Conservation (phyloP, 1,284 basidiomycete species). For the Pseudozyma sp. region DNA sequence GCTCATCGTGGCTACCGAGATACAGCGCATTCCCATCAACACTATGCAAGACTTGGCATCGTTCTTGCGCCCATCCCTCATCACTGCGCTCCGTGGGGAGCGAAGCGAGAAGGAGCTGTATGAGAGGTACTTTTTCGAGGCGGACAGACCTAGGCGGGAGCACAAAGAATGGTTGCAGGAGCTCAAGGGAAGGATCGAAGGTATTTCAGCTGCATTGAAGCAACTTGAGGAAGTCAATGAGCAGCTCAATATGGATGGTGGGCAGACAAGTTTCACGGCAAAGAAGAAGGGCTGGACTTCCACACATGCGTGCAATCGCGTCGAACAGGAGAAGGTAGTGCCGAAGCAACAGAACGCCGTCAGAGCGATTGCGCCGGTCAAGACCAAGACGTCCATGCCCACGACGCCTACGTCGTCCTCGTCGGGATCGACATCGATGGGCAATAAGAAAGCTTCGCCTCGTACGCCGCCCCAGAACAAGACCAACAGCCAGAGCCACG, state of each 20-base stretch:
- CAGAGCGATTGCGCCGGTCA: too few relatives aligned
- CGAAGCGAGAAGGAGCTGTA: constrained; percentile 20
- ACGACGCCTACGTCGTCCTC: too few relatives aligned
- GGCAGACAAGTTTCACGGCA: too few relatives aligned
- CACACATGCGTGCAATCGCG: too few relatives aligned
- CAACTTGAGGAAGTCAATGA: constrained; percentile 6
- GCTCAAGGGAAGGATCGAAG: constrained; percentile 1
- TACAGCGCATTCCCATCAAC: constrained; percentile 3
- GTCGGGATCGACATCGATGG: too few relatives aligned
- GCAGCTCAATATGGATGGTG: not conserved
- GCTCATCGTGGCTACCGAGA: constrained; percentile 10
- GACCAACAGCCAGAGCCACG: too few relatives aligned
- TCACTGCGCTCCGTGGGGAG: not conserved
- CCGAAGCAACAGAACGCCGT: too few relatives aligned
- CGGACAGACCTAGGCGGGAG: constrained; percentile 18
- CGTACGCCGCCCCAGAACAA: too few relatives aligned
- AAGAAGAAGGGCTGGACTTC: too few relatives aligned
- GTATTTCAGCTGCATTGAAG: not conserved
- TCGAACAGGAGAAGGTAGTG: too few relatives aligned
- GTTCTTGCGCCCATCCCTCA: constrained; percentile 7
- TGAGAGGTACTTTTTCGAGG: constrained; percentile 19
- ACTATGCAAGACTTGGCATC: constrained; percentile 11
- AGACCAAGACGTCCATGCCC: too few relatives aligned
- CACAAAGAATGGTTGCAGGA: not conserved
- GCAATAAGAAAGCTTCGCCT: too few relatives aligned